Base-by-base conservation (phyloP, 208 protist genomes). In the Endotrypanum monterogeii region DNA sequence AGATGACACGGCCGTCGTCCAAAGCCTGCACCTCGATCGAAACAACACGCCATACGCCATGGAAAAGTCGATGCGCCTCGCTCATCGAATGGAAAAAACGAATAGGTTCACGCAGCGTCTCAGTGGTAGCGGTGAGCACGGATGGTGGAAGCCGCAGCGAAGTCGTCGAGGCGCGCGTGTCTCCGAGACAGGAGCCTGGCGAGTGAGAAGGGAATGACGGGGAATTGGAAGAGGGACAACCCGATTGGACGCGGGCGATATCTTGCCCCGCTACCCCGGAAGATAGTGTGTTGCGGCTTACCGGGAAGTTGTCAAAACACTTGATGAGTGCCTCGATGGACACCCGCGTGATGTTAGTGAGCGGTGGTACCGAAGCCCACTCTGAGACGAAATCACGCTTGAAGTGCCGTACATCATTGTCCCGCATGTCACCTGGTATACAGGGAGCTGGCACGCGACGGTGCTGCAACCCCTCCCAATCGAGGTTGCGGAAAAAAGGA, bases 391-490 rank as follows among this genome's bases (percentile, higher is more conserved):
- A 94, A 37, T 94, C 82, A 14, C 87, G 81, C 62, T 88, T 89
- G 78, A 95, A 94, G 79, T 94, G 92, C 23, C 79, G 87, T 32
- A 87, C 89, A 57, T 97, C 89, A 58, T 86, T 86, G 52, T 86
- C 73, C 56, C 70, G 73, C 65, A 79, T 55, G 50, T 81, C 73
- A 23, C 66, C 77, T 1, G 69, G 60, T 5, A 90, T 65, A 68
- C 83, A 78, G 39, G 89, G 89, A n/a, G 85, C 82, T 6, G 78
- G 75, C 69, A 94, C 58, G 14, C 68, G 66, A 25, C 85, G 80
- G 9, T 72, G 80, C 44, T 68, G 66, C 71, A 97, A 62, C 16
- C 84, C 80, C 11, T 73, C 84, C 93, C 93, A 97, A 70, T 94
- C 79, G 41, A 97, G 70, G 32, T 71, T 70, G 23, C 76, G 78